A percentile compares a stretch with the other conserved stretches of the same genome.
Conservation (phyloP, 768 basidiomycete genomes). For the Lyophyllum atratum region DNA sequence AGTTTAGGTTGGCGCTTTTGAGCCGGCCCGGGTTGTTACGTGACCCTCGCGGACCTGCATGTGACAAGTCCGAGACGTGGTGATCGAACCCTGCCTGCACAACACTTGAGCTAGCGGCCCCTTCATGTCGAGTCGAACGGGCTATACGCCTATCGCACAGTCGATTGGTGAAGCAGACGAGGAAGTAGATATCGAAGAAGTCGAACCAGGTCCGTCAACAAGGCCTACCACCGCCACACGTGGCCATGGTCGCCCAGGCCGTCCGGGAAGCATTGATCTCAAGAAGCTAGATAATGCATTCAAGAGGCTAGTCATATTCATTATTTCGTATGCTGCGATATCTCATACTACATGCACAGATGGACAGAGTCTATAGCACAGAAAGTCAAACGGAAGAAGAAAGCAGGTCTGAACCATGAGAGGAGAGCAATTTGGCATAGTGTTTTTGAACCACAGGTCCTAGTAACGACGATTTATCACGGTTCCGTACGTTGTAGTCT, state of each 20-base stretch:
- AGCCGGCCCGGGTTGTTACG: not conserved
- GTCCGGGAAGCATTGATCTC: constrained; percentile 75
- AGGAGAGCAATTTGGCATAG: constrained; percentile 78
- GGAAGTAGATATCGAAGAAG: constrained; percentile 39
- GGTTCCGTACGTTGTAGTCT: constrained; percentile 35
- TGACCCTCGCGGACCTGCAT: not conserved
- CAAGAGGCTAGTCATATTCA: constrained; percentile 55
- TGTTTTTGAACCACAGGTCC: constrained; percentile 70
- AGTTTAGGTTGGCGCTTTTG: too few species aligned
- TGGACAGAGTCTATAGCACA: constrained; percentile 89
- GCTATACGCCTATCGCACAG: constrained; percentile 50
- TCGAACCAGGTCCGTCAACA: constrained; percentile 25
- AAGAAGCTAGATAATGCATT: constrained; percentile 81
- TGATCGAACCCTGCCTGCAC: constrained; percentile 8
- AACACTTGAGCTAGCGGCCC: not conserved
- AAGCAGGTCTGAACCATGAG: constrained; percentile 61
- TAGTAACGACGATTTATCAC: constrained; percentile 30
- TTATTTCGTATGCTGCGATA: not conserved
- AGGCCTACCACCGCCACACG: constrained; percentile 23
- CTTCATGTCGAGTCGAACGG: constrained; percentile 38
- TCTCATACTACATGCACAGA: constrained; percentile 32
- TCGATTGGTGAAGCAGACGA: constrained; percentile 42
- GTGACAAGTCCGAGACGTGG: not conserved
- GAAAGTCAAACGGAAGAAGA: constrained; percentile 82
- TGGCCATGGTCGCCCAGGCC: constrained; percentile 36